Evolutionary conservation across 1,139 yeast genomes (phyloP).

Genomic region (Pichia inconspicua): DNA sequence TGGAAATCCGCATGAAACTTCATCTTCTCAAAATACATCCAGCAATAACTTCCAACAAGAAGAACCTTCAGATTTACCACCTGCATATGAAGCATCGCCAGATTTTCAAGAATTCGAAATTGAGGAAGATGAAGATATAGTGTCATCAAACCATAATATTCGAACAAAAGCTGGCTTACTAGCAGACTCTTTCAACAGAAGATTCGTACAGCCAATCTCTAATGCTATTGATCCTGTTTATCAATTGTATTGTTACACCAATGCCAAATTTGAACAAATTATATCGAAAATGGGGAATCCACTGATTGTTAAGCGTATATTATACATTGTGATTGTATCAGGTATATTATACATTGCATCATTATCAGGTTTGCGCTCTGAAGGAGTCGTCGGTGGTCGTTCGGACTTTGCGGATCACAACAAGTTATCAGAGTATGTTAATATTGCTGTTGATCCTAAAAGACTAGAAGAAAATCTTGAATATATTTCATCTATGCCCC

Average conservation of each 20-base stretch:
- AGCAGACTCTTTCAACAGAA: constrained; percentile 34
- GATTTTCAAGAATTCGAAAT: constrained; percentile 35
- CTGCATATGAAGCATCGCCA: constrained; percentile 15
- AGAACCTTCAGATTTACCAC: constrained; percentile 14
- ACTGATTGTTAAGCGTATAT: constrained; percentile 65
- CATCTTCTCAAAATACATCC: background rate
- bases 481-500: constrained; percentile 78
- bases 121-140: constrained; percentile 27
- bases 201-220: constrained; percentile 46
- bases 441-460: constrained; percentile 45
- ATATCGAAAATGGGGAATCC: constrained; percentile 76
- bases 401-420: constrained; percentile 60
- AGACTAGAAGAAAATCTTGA: constrained; percentile 62
- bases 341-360: constrained; percentile 50
- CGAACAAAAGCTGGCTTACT: constrained; percentile 22
- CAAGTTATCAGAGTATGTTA: constrained; percentile 41
- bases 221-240: constrained; percentile 62
- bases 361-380: constrained; percentile 41
- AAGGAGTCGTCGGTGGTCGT: constrained; percentile 31
- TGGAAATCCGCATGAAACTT: background rate
- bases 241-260: constrained; percentile 43
- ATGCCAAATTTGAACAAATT: constrained; percentile 44
- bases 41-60: background rate
- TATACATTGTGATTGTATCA: constrained; percentile 62
- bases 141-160: constrained; percentile 5